These are phyloP conservation scores for Margaritispora aquatica DNA, from an alignment of 495 filamentous ascomycete species.

Conservation along the genomic window DNA sequence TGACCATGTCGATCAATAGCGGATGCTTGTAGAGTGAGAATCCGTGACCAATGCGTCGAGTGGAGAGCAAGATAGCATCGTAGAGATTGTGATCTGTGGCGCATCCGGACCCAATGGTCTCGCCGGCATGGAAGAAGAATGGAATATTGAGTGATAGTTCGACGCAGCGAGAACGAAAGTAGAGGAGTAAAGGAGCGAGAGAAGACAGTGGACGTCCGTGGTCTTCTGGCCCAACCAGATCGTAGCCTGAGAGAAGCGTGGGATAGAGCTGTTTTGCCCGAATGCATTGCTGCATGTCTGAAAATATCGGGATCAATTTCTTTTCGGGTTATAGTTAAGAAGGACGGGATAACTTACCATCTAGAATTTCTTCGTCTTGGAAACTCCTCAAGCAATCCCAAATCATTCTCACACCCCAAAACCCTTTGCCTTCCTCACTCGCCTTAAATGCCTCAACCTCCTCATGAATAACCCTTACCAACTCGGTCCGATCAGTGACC, in stretches of 20 bases:
- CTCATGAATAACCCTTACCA: slow-evolving; percentile 64
- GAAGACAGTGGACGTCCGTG: slow-evolving; percentile 68
- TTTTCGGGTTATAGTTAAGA: background rate
- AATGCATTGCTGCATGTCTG: slow-evolving; percentile 76
- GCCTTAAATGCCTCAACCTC: slow-evolving; percentile 67
- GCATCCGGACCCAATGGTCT: slow-evolving; percentile 70
- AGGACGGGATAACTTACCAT: slow-evolving; percentile 26
- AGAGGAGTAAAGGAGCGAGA: slow-evolving; percentile 75
- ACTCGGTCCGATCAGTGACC: slow-evolving; percentile 53
- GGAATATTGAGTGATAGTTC: slow-evolving; percentile 73
- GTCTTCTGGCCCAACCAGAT: slow-evolving; percentile 82
- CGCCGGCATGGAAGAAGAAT: slow-evolving; percentile 91
- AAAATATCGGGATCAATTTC: background rate
- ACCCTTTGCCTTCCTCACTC: slow-evolving; percentile 59
- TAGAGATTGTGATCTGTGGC: slow-evolving; percentile 76
- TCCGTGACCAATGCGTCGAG: slow-evolving; percentile 80
- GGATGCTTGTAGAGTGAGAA: slow-evolving; percentile 88
- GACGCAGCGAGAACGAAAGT: slow-evolving; percentile 76
- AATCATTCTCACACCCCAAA: slow-evolving; percentile 82
- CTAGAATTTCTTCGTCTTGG: slow-evolving; percentile 52
- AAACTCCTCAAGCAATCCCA: slow-evolving; percentile 67
- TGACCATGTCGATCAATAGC: slow-evolving; percentile 74
- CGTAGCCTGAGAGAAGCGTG: slow-evolving; percentile 74
- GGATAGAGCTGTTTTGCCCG: slow-evolving; percentile 67
- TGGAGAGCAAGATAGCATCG: slow-evolving; percentile 80